Percentiles rank a stretch among this genome's conserved stretches.
phyloP scores from a whole-genome alignment of 257 asterid species.

The Nicotiana tabacum region DNA sequence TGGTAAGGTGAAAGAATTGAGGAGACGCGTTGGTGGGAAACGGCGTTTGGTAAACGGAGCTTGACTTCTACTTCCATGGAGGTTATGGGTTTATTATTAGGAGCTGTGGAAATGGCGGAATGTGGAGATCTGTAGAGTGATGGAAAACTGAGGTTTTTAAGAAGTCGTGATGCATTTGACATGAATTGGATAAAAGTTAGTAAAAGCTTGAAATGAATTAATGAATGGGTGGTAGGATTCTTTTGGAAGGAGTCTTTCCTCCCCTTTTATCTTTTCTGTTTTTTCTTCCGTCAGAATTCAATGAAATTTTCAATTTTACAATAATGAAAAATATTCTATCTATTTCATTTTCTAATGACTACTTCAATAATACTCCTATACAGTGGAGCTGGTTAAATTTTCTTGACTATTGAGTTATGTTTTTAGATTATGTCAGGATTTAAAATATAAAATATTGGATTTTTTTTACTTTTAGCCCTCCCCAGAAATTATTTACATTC shows the following conservation, averaged over 20 bases:
- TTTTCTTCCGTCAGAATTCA: no score
- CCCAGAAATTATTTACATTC: no score
- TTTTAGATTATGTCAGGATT: no score
- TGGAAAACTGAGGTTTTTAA: neutral
- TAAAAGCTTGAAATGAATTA: neutral
- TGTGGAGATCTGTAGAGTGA: neutral
- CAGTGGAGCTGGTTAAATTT: no score
- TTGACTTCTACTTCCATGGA: conserved; percentile 86
- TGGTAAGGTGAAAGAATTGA: conserved; percentile 54
- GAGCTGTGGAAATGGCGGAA: neutral
- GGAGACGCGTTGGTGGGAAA: conserved; percentile 62
- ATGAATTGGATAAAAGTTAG: neutral
- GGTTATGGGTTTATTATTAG: neutral
- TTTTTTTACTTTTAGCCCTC: no score
- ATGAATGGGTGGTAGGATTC: neutral
- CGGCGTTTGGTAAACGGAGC: conserved; percentile 63
- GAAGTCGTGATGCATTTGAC: neutral
- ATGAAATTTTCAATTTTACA: no score
- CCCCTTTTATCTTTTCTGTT: neutral
- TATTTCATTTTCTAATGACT: no score
- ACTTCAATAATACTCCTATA: no score
- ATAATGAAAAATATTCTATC: no score
- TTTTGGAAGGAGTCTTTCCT: neutral
- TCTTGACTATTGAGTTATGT: no score
- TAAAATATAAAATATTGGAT: no score